These are phyloP conservation scores for Dispira simplex DNA, from an alignment of 192 early-diverging fungal genomes.

Conservation along the genomic window DNA sequence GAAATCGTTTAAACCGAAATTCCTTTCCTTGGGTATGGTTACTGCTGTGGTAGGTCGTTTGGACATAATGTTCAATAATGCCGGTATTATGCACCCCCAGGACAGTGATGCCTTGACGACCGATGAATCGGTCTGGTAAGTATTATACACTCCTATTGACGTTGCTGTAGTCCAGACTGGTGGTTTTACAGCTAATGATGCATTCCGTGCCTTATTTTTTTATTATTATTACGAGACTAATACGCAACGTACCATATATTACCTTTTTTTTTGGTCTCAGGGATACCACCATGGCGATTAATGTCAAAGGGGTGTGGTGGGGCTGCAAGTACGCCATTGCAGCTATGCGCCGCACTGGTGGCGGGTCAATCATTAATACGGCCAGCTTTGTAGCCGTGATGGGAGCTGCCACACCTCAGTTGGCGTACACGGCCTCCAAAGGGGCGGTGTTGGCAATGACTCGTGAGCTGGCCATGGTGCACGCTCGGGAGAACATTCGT, in stretches of 20 bases:
- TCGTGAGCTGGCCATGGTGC: slow-evolving; percentile 66
- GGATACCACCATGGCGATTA: slow-evolving; percentile 60
- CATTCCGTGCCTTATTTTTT: too few species aligned
- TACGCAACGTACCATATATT: too few species aligned
- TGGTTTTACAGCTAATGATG: too few species aligned
- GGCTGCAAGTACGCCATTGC: slow-evolving; percentile 71
- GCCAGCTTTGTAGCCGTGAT: slow-evolving; percentile 64
- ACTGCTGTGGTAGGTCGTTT: slow-evolving; percentile 36
- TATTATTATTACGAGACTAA: too few species aligned
- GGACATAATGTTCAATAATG: slow-evolving; percentile 75
- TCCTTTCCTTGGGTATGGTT: too few species aligned
- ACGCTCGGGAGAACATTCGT: slow-evolving; percentile 76
- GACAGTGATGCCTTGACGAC: slow-evolving; percentile 68
- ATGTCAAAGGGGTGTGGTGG: slow-evolving; percentile 83
- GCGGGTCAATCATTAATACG: slow-evolving; percentile 72
- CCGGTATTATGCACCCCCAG: slow-evolving; percentile 69
- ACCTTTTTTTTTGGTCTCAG: slow-evolving; percentile 13
- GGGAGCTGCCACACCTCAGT: slow-evolving; percentile 69
- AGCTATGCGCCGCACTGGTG: slow-evolving; percentile 53
- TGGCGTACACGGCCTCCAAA: slow-evolving; percentile 80
- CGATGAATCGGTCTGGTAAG: slow-evolving; percentile 62
- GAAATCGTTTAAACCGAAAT: too few species aligned
- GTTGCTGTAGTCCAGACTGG: too few species aligned
- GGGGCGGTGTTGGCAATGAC: slow-evolving; percentile 77
- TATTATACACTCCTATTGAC: slow-evolving; percentile 6